Conservation (phyloP, 805 yeast species). For the Pichia eremophila region DNA sequence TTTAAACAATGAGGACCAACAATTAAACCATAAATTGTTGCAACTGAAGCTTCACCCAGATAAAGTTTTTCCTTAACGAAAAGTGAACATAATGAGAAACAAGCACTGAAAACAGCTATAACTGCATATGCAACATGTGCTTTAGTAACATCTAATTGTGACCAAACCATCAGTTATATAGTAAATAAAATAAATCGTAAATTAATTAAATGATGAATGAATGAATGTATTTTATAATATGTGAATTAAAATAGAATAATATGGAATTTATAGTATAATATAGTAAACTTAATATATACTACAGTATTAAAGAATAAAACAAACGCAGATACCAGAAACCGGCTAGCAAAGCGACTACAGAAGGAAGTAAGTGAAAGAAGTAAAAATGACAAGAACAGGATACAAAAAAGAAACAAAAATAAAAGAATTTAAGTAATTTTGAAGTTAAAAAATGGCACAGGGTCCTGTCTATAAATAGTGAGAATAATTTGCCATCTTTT, state of each 20-base stretch:
- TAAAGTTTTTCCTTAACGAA: slow-evolving; percentile 50
- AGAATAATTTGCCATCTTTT: no score
- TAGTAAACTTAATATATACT: no score
- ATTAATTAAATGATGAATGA: neutral
- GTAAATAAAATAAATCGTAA: neutral
- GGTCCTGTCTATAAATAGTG: no score
- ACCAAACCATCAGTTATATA: slow-evolving; percentile 22
- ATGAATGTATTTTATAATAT: neutral
- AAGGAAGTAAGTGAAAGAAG: no score
- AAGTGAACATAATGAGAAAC: slow-evolving; percentile 49
- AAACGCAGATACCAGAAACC: neutral
- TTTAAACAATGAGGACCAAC: slow-evolving; percentile 50
- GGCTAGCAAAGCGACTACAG: no score
- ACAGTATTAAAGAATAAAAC: no score
- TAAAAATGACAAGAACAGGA: no score
- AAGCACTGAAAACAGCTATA: slow-evolving; percentile 49
- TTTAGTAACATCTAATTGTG: slow-evolving; percentile 23
- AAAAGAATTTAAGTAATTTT: no score
- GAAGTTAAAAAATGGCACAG: no score
- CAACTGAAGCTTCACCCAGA: slow-evolving; percentile 61
- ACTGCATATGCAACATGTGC: slow-evolving; percentile 41
- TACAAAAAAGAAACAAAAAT: no score
- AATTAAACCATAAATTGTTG: slow-evolving; percentile 51
- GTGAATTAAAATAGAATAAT: neutral
- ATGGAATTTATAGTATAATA: neutral